A percentile compares a stretch with the other conserved stretches of the same genome.
phyloP scores from a whole-genome alignment of 2,329 filamentous ascomycete species.

The Pseudopyricularia cyperi region DNA sequence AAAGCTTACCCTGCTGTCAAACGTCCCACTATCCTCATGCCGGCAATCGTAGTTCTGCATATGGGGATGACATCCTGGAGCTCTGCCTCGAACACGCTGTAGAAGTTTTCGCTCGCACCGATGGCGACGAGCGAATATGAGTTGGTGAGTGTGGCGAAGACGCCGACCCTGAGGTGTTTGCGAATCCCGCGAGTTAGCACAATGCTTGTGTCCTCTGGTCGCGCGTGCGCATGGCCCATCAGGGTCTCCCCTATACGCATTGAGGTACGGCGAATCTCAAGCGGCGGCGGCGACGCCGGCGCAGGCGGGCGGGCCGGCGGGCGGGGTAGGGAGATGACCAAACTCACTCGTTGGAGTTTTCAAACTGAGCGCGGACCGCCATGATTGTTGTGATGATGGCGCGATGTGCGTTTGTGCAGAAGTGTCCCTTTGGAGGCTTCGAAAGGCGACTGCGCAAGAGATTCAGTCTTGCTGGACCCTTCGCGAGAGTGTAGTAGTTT shows the following conservation, averaged over 20 bases:
- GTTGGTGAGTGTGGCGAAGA: conserved; percentile 94
- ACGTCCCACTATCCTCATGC: conserved; percentile 89
- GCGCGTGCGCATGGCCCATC: background rate
- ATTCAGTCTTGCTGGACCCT: background rate
- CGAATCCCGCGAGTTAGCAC: background rate
- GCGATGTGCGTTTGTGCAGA: background rate
- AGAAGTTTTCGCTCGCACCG: conserved; percentile 97
- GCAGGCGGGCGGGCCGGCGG: conserved; percentile 5
- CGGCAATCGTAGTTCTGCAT: conserved; percentile 90
- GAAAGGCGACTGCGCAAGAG: background rate
- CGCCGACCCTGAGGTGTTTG: conserved; percentile 61
- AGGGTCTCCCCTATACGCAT: background rate
- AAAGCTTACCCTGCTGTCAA: conserved; percentile 70
- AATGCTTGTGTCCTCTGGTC: background rate
- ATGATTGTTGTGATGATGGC: conserved; percentile 25
- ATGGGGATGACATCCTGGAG: conserved; percentile 95
- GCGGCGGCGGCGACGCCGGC: conserved; percentile 9
- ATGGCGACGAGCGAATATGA: conserved; percentile 90
- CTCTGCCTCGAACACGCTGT: conserved; percentile 96
- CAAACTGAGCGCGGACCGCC: conserved; percentile 64
- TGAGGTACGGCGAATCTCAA: background rate
- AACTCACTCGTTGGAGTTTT: conserved; percentile 81
- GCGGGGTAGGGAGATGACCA: conserved; percentile 6
- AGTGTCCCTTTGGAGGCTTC: background rate
- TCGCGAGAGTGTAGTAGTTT: background rate